Percentiles rank a stretch among this genome's conserved stretches.
phyloP scores from a whole-genome alignment of 306 rosid species.

The Notholithocarpus densiflorus region DNA sequence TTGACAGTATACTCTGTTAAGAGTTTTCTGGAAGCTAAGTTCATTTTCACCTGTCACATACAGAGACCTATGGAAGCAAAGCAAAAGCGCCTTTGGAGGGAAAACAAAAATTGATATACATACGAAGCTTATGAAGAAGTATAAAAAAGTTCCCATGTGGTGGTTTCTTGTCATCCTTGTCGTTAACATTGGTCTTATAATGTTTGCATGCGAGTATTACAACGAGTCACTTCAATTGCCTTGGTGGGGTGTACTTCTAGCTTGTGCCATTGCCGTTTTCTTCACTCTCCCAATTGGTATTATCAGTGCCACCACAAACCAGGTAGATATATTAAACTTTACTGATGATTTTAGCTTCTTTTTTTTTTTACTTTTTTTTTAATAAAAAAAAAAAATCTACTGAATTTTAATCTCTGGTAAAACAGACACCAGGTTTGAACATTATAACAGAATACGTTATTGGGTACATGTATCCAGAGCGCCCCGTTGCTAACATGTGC shows the following conservation, averaged over 20 bases:
- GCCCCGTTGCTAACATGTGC: conserved; percentile 92
- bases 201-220: conserved; percentile 50
- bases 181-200: conserved; percentile 51
- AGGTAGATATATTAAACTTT: conserved; percentile 36
- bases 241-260: conserved; percentile 89
- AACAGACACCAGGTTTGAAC: conserved; percentile 77
- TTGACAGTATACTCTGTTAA: not conserved
- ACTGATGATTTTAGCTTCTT: not conserved
- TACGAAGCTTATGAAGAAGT: conserved; percentile 62
- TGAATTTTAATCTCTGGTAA: conserved; percentile 10
- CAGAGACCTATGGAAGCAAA: conserved; percentile 58
- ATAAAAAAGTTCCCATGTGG: conserved; percentile 66
- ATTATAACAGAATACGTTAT: conserved; percentile 80
- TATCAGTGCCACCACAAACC: conserved; percentile 77
- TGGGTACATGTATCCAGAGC: conserved; percentile 82
- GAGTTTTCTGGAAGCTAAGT: not conserved
- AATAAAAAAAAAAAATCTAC: not conserved
- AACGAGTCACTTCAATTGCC: conserved; percentile 69
- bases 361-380: not conserved
- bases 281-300: conserved; percentile 77
- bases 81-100: conserved; percentile 45
- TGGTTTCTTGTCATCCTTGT: conserved; percentile 63
- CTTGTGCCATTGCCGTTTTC: conserved; percentile 55
- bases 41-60: conserved; percentile 5
- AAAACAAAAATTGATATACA: conserved; percentile 52